Percentiles rank a stretch among this genome's conserved stretches.
Evolutionary conservation across 108 stramenopile genomes (phyloP).

Genomic region (Hondaea fermentalgiana): DNA sequence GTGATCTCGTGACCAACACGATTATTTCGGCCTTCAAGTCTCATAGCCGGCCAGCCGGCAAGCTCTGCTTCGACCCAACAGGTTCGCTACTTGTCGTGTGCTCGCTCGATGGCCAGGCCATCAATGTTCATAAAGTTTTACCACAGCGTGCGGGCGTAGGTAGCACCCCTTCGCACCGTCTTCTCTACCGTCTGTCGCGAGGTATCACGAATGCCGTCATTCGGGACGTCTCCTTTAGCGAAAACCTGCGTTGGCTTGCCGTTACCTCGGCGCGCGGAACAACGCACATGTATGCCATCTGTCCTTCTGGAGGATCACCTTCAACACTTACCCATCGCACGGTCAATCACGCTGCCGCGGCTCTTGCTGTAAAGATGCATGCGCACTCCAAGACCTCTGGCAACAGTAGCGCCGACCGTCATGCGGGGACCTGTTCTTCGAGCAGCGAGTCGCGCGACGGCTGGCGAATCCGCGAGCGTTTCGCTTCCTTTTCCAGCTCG

Average conservation of each 20-base stretch:
- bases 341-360: not conserved
- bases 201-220: not conserved
- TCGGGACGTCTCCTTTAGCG: not conserved
- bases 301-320: not conserved
- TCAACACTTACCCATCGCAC: not conserved
- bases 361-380: not conserved
- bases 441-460: not conserved
- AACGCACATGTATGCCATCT: not conserved
- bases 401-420: not conserved
- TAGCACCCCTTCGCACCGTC: not conserved
- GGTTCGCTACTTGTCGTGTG: not conserved
- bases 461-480: not conserved
- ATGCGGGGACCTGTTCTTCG: not conserved
- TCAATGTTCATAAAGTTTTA: not conserved
- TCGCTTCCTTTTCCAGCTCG: not conserved
- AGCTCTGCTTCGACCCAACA: not conserved
- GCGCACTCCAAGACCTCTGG: not conserved
- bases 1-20: not conserved
- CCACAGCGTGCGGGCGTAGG: not conserved
- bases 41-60: not conserved
- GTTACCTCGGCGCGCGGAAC: not conserved
- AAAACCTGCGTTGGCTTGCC: not conserved
- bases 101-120: not conserved
- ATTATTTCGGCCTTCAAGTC: not conserved
- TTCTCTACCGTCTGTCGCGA: not conserved